Conservation (phyloP, 306 rosid genomes). For the Quercus rubra region DNA sequence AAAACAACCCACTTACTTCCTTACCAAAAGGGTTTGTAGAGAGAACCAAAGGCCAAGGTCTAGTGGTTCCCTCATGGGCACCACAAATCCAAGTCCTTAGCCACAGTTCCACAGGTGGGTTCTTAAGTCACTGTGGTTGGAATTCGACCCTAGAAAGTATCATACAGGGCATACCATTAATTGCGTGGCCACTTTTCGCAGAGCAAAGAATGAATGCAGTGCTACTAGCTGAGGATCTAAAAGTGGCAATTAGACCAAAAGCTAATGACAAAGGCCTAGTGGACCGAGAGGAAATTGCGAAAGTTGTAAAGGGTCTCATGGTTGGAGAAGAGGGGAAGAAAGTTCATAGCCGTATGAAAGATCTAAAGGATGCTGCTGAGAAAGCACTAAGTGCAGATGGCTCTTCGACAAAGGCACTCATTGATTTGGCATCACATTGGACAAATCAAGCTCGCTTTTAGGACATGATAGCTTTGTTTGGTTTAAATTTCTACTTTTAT, state of each 20-base stretch:
- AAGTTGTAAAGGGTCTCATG: too few relatives aligned
- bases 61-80: conserved; percentile 29
- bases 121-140: conserved; percentile 48
- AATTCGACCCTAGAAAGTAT: conserved; percentile 38
- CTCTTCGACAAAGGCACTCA: conserved; percentile 32
- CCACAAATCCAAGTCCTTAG: conserved; percentile 38
- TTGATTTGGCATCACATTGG: conserved; percentile 19
- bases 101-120: conserved; percentile 27
- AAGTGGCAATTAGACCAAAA: too few relatives aligned
- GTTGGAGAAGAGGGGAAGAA: conserved; percentile 29
- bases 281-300: too few relatives aligned
- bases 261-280: too few relatives aligned
- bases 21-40: conserved; percentile 30
- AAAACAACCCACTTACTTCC: conserved; percentile 14
- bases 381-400: conserved; percentile 32
- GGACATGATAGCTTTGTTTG: background rate
- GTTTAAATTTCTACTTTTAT: too few relatives aligned
- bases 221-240: background rate
- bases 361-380: conserved; percentile 20
- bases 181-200: conserved; percentile 26
- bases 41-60: conserved; percentile 32
- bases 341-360: conserved; percentile 15
- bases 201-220: conserved; percentile 15
- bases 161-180: conserved; percentile 21
- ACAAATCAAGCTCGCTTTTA: background rate